Conservation (phyloP, 495 filamentous ascomycete species). For the Pseudevernia furfuracea region DNA sequence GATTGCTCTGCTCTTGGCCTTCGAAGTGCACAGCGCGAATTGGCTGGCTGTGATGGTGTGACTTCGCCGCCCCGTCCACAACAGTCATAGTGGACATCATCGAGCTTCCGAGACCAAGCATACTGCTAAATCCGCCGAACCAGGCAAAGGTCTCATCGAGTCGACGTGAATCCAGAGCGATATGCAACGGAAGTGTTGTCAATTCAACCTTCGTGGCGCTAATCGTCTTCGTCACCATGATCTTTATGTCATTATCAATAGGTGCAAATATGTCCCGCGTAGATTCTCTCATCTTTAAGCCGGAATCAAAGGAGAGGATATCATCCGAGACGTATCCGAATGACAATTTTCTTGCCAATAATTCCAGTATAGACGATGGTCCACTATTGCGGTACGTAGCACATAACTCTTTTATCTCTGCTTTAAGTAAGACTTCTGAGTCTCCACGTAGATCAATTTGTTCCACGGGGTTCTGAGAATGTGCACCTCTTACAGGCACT, state of each 20-base stretch:
- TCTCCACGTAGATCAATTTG: conserved; percentile 24
- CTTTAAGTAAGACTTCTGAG: conserved; percentile 44
- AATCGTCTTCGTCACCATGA: conserved; percentile 48
- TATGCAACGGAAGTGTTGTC: conserved; percentile 70
- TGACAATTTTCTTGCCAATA: conserved; percentile 56
- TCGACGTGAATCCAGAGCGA: conserved; percentile 69
- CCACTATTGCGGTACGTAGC: conserved; percentile 30
- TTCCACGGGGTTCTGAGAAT: background rate
- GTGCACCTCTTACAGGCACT: conserved; percentile 5
- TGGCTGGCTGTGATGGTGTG: conserved; percentile 29
- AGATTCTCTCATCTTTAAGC: conserved; percentile 62
- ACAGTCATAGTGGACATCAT: conserved; percentile 64
- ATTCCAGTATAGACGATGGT: conserved; percentile 33
- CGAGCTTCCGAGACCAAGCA: conserved; percentile 80
- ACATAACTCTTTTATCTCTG: conserved; percentile 41
- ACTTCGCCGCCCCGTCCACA: conserved; percentile 31
- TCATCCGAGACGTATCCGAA: conserved; percentile 68
- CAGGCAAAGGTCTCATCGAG: conserved; percentile 81
- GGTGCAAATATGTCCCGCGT: conserved; percentile 52
- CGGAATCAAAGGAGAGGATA: conserved; percentile 65
- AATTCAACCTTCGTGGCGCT: conserved; percentile 55
- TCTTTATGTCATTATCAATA: conserved; percentile 55
- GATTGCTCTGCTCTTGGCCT: conserved; percentile 26
- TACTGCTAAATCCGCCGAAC: conserved; percentile 87
- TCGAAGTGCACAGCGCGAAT: conserved; percentile 70